phyloP scores from a whole-genome alignment of 768 basidiomycete species.

The Tylopilus subfusipes region DNA sequence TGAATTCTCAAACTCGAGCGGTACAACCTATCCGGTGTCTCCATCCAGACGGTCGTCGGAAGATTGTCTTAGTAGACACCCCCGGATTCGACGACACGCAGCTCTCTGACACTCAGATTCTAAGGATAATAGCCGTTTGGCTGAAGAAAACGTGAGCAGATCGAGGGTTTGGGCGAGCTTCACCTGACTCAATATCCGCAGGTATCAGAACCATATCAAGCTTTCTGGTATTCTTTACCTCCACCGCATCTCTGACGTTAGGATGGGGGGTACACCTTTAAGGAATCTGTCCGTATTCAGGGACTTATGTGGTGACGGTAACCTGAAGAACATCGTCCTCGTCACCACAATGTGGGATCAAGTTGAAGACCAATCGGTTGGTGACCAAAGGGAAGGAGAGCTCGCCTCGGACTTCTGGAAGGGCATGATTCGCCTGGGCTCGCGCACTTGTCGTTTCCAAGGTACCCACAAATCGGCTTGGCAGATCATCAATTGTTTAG shows the following conservation, averaged over 20 bases:
- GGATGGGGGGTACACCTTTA: conserved; percentile 6
- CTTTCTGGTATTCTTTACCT: background rate
- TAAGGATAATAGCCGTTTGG: conserved; percentile 14
- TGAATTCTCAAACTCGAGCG: conserved; percentile 8
- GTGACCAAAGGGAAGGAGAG: conserved; percentile 9
- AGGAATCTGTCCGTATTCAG: background rate
- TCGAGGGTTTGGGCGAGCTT: background rate
- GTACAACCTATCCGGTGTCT: conserved; percentile 8
- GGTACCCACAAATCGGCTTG: conserved; percentile 13
- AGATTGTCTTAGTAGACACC: conserved; percentile 16
- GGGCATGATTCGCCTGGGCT: conserved; percentile 12
- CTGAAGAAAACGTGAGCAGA: conserved; percentile 15
- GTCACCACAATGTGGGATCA: conserved; percentile 23
- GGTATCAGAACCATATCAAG: background rate
- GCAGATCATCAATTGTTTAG: conserved; percentile 5
- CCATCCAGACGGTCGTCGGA: conserved; percentile 14
- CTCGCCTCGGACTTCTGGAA: conserved; percentile 13
- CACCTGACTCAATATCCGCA: background rate
- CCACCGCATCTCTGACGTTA: conserved; percentile 9
- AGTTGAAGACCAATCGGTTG: background rate
- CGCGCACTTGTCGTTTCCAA: conserved; percentile 8
- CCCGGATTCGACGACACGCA: conserved; percentile 18
- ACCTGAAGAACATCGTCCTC: conserved; percentile 14
- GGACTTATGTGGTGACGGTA: conserved; percentile 8
- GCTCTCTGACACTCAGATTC: conserved; percentile 7